These are phyloP conservation scores for Fusarium phyllophilum DNA, from an alignment of 2,329 filamentous ascomycete species.

Conservation along the genomic window DNA sequence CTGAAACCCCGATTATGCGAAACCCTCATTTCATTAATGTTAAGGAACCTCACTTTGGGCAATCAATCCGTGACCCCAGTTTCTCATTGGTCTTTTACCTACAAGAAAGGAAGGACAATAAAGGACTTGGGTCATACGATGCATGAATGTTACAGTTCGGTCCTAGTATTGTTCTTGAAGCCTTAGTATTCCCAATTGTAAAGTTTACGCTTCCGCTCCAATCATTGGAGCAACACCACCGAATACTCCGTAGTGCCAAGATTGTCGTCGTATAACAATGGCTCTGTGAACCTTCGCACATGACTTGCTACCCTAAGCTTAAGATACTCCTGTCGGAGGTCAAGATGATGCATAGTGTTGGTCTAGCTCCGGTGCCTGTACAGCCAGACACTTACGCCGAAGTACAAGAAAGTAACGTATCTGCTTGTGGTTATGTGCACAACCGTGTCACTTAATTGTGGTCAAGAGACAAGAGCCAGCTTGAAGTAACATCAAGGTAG, in stretches of 20 bases:
- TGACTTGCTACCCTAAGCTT: neutral
- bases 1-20: constrained; percentile 19
- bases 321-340: no score
- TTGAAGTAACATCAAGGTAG: neutral
- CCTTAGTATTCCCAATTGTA: neutral
- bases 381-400: neutral
- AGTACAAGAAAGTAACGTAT: neutral
- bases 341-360: neutral
- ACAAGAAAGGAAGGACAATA: neutral
- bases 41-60: neutral
- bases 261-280: neutral
- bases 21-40: neutral
- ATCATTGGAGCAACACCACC: neutral
- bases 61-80: neutral
- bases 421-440: neutral
- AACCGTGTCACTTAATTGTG: neutral
- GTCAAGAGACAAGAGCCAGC: neutral
- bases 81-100: neutral
- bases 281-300: neutral
- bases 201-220: neutral
- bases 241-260: neutral
- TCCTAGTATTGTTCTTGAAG: neutral
- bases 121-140: neutral
- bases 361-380: neutral
- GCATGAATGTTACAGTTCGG: neutral